Conservation (phyloP, 352 stramenopile species). For the Phytophthora tentaculata region DNA sequence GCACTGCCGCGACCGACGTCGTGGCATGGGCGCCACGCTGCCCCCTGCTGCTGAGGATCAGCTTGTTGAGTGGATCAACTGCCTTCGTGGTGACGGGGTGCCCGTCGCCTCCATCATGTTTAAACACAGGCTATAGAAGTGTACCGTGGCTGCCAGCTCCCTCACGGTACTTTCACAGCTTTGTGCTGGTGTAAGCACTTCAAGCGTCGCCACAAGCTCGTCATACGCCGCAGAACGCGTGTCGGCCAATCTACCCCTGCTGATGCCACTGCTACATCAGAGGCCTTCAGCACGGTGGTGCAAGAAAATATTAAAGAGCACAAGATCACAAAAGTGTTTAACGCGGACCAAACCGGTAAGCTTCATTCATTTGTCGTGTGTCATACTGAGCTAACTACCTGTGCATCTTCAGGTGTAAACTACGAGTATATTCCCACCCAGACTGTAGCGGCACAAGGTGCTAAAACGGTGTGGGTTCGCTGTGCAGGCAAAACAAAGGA, state of each 20-base stretch:
- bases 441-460: constrained; percentile 15
- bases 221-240: constrained; percentile 5
- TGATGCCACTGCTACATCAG: neutral
- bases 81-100: neutral
- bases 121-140: neutral
- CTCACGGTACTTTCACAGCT: neutral
- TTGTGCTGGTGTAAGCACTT: constrained; percentile 11
- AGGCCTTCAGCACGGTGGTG: constrained; percentile 1
- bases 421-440: constrained; percentile 37
- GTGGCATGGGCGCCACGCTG: neutral
- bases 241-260: constrained; percentile 4
- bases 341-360: constrained; percentile 24
- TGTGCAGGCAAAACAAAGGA: constrained; percentile 35
- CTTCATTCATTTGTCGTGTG: neutral
- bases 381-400: neutral
- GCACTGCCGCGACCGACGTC: neutral
- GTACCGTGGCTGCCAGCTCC: neutral
- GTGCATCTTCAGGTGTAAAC: constrained; percentile 5
- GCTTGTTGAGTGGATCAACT: neutral
- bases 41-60: neutral
- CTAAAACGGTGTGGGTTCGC: constrained; percentile 33
- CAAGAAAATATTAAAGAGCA: constrained; percentile 16
- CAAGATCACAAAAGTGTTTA: constrained; percentile 9
- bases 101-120: neutral
- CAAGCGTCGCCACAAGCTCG: constrained; percentile 9